phyloP scores from a whole-genome alignment of 2,329 filamentous ascomycete genomes.

The Cladosporium halotolerans region DNA sequence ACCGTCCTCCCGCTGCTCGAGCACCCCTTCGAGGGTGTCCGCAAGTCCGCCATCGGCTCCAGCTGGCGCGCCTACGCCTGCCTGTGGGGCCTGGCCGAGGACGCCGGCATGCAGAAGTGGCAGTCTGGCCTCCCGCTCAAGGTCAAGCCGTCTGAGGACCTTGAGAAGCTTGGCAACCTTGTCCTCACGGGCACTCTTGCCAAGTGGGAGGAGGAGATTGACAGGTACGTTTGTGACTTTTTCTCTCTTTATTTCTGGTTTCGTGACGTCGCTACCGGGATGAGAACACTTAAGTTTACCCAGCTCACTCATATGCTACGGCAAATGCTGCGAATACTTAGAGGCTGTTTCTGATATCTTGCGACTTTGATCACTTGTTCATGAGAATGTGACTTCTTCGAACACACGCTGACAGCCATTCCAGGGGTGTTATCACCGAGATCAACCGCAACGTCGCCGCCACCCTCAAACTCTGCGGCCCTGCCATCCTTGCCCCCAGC shows the following conservation, averaged over 20 bases:
- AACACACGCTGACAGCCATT: constrained; percentile 32
- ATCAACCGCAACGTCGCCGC: constrained; percentile 91
- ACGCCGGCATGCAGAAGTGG: constrained; percentile 75
- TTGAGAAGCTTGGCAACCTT: constrained; percentile 79
- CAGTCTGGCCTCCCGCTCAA: constrained; percentile 78
- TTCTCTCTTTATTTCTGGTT: constrained; percentile 12
- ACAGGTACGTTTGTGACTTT: constrained; percentile 64
- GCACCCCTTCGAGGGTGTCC: constrained; percentile 86
- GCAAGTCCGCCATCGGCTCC: constrained; percentile 85
- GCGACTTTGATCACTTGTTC: constrained; percentile 7
- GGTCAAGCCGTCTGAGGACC: constrained; percentile 68
- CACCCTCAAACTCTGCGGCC: constrained; percentile 84
- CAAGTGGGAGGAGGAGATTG: constrained; percentile 83
- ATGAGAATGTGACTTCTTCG: constrained; percentile 22
- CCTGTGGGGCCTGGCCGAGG: constrained; percentile 81
- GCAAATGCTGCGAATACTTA: constrained; percentile 31
- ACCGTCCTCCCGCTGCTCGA: constrained; percentile 74
- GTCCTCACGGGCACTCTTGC: constrained; percentile 77
- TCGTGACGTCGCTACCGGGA: constrained; percentile 49
- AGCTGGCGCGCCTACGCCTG: constrained; percentile 91
- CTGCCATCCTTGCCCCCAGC: constrained; percentile 63
- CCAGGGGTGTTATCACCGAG: constrained; percentile 80
- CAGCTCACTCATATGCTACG: constrained; percentile 97
- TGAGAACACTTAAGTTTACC: constrained; percentile 88
- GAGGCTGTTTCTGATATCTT: constrained; percentile 45